Base-by-base conservation (phyloP, 2,329 filamentous ascomycete species). In the Fusarium sp. region DNA sequence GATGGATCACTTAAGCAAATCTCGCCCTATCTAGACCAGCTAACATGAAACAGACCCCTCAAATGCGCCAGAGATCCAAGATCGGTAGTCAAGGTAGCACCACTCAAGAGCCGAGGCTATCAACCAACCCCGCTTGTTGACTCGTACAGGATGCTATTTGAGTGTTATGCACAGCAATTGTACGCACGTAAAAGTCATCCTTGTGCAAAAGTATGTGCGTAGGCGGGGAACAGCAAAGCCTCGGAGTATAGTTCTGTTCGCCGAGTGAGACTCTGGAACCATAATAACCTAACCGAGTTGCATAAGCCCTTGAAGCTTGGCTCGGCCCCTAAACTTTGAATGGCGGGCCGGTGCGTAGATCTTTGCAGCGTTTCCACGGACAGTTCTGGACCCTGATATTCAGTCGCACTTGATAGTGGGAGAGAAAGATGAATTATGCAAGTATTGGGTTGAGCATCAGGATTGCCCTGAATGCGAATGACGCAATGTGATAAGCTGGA, bases 221-320 rank as follows among this genome's bases (percentile, higher is more conserved):
- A 53, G 26, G 53, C 36, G 49, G 55, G 46, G 60, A 48, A 49
- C 36, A 12, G 10, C 26, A 10, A 12, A 28, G 7, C 12, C 32
- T 63, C 62, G 62, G 62, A 35, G 52, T 22, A 46, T 63, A 65
- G 28, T 63, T 65, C 59, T 65, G 42, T 49, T 49, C n/a, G 25
- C 62, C 62, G 62, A 65, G 22, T 6, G 28, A 3, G 25, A 19
- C 24, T 19, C 28, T 38, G 24, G 35, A 34, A 26, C 36, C 24
- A 7, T 28, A 46, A 22, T 22, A 3, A 26, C 5, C 57, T 45
- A 60, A 54, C 50, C 10, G 28, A 8, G 2, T 26, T 12, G 4
- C 15, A 43, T 44, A 11, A 34, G 26, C 28, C 22, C 36, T 38
- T 43, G 36, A 47, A 47, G 39, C 49, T 63, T 55, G 31, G 26